Conservation (phyloP, 305 asterid genomes). For the Andrographis paniculata region DNA sequence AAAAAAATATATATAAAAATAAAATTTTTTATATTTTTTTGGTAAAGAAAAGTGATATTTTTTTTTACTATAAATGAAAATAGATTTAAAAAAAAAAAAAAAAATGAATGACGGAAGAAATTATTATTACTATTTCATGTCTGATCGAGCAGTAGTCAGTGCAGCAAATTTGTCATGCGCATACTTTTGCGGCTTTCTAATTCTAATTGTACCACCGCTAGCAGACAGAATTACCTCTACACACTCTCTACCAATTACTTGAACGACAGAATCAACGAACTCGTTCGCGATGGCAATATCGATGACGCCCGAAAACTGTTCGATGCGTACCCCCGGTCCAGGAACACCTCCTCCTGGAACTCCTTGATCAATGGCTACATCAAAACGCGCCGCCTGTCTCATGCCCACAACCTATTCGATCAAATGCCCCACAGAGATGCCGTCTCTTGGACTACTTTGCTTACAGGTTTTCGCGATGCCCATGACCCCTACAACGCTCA, state of each 20-base stretch:
- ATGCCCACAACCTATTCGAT: slow-evolving; percentile 58
- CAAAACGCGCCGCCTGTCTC: slow-evolving; percentile 25
- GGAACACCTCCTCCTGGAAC: slow-evolving; percentile 75
- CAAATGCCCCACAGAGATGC: slow-evolving; percentile 64
- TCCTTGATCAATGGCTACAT: slow-evolving; percentile 48
- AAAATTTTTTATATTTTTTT: too few relatives aligned
- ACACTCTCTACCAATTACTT: slow-evolving; percentile 27
- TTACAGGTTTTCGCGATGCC: slow-evolving; percentile 57
- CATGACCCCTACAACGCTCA: slow-evolving; percentile 31
- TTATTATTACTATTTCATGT: too few relatives aligned
- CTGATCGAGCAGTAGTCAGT: too few relatives aligned
- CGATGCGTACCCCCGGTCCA: slow-evolving; percentile 35
- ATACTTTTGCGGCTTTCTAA: too few relatives aligned
- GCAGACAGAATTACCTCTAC: too few relatives aligned
- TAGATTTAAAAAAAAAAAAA: too few relatives aligned
- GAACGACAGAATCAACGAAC: slow-evolving; percentile 35
- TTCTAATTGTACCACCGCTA: too few relatives aligned
- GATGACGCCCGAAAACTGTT: slow-evolving; percentile 50
- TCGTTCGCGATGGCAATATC: slow-evolving; percentile 33
- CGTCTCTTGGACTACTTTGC: slow-evolving; percentile 76
- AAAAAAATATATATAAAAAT: too few relatives aligned
- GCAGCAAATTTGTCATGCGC: too few relatives aligned
- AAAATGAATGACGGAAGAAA: too few relatives aligned
- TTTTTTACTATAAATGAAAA: too few relatives aligned
- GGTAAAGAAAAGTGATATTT: too few relatives aligned